These are phyloP conservation scores for Sarcocystis neurona DNA, from an alignment of 169 alveolate genomes.

Conservation along the genomic window DNA sequence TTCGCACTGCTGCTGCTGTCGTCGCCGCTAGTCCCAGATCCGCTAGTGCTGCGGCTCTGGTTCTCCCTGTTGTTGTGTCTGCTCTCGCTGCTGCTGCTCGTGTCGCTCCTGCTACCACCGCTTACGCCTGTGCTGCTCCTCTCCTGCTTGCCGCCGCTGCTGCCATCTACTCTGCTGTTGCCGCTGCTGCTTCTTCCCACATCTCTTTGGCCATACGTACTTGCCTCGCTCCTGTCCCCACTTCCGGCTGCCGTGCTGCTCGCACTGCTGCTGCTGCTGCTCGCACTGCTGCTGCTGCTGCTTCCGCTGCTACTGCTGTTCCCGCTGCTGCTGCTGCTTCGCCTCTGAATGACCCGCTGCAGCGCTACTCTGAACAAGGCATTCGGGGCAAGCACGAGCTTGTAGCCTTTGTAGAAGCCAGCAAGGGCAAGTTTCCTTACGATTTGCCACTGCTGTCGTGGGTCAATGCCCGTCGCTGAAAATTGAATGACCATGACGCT, in stretches of 20 bases:
- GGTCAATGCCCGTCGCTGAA: not conserved
- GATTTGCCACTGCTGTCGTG: conserved; percentile 7
- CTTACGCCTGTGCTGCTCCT: too few species aligned
- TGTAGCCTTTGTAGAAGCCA: conserved; percentile 30
- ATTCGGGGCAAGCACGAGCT: not conserved
- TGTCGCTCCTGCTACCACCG: not conserved
- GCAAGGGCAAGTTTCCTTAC: conserved; percentile 8
- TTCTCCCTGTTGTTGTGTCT: not conserved
- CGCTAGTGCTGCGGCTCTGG: not conserved
- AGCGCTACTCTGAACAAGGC: not conserved
- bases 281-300: not conserved
- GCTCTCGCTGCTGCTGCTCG: not conserved
- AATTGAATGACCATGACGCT: conserved; percentile 13
- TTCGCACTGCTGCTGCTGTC: not conserved
- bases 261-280: not conserved
- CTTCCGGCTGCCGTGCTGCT: too few species aligned
- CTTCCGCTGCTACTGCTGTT: not conserved
- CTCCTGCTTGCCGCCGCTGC: too few species aligned
- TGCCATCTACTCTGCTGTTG: too few species aligned
- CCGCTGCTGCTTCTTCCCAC: too few species aligned
- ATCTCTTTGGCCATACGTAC: too few species aligned
- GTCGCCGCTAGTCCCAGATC: not conserved
- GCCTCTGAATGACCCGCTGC: not conserved
- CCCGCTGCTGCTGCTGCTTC: not conserved
- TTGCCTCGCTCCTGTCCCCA: too few species aligned